A percentile compares a stretch with the other conserved stretches of the same genome.
These are phyloP conservation scores for Mycena maculata DNA, from an alignment of 768 basidiomycete species.

Conservation along the genomic window DNA sequence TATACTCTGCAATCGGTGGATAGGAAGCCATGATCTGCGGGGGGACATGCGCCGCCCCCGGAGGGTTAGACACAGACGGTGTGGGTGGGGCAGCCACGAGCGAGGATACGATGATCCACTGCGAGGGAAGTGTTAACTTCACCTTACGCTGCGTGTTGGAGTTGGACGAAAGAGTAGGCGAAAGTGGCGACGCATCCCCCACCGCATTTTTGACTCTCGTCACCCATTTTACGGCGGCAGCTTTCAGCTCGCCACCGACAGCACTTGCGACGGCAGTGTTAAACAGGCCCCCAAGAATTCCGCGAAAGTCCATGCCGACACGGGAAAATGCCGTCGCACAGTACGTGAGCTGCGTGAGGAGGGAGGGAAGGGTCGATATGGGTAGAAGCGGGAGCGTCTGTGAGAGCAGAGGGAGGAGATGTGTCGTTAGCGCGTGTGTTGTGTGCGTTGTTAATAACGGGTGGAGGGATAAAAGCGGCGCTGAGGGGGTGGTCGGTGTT, in stretches of 20 bases:
- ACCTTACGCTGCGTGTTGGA: slow-evolving; percentile 27
- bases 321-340: slow-evolving; percentile 92
- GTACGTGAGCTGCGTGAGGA: slow-evolving; percentile 94
- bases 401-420: slow-evolving; percentile 76
- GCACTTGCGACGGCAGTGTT: slow-evolving; percentile 69
- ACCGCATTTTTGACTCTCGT: slow-evolving; percentile 37
- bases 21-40: slow-evolving; percentile 79
- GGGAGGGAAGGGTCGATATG: slow-evolving; percentile 76
- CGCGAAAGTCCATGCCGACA: slow-evolving; percentile 91
- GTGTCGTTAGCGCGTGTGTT: slow-evolving; percentile 66
- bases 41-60: slow-evolving; percentile 67
- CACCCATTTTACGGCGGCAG: slow-evolving; percentile 54
- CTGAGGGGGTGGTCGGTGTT: slow-evolving; percentile 36
- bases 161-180: slow-evolving; percentile 29
- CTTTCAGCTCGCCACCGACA: slow-evolving; percentile 63
- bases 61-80: slow-evolving; percentile 40
- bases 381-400: slow-evolving; percentile 71
- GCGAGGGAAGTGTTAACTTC: slow-evolving; percentile 53
- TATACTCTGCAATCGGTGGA: slow-evolving; percentile 77
- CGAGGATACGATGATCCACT: slow-evolving; percentile 61
- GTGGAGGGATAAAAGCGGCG: slow-evolving; percentile 51
- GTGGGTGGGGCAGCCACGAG: slow-evolving; percentile 43
- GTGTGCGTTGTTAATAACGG: slow-evolving; percentile 74
- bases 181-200: slow-evolving; percentile 29
- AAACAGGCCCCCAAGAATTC: slow-evolving; percentile 74